These are phyloP conservation scores for Raphanus sativus DNA, from an alignment of 345 rosid genomes.

Conservation along the genomic window DNA sequence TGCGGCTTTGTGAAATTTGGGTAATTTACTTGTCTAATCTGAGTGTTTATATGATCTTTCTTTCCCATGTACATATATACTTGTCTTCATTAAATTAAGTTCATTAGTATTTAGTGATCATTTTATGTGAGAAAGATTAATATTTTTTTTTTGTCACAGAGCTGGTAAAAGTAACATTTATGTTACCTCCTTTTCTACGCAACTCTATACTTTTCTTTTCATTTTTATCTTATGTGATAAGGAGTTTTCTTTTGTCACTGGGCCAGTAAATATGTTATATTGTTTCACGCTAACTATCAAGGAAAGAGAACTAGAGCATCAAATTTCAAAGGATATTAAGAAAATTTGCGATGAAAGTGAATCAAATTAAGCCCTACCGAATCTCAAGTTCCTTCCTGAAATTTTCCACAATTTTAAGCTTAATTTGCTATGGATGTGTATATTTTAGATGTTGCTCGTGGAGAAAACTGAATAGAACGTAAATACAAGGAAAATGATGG, in stretches of 20 bases:
- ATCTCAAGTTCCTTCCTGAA: slow-evolving; percentile 4
- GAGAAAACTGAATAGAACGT: background rate
- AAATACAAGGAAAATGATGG: slow-evolving; percentile 20
- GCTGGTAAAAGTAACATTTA: slow-evolving; percentile 32
- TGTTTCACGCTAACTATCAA: slow-evolving; percentile 8
- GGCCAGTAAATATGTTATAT: background rate
- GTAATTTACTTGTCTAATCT: slow-evolving; percentile 8
- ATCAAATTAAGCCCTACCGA: background rate
- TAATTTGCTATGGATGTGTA: slow-evolving; percentile 14
- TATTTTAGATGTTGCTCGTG: slow-evolving; percentile 12
- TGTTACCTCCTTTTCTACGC: slow-evolving; percentile 6
- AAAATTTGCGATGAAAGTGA: background rate
- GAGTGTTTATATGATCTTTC: slow-evolving; percentile 3
- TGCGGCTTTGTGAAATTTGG: slow-evolving; percentile 3
- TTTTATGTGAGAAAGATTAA: slow-evolving; percentile 7
- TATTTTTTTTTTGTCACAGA: slow-evolving; percentile 20
- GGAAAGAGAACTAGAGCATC: background rate
- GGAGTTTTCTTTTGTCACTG: slow-evolving; percentile 4
- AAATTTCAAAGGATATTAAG: background rate
- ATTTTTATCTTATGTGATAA: slow-evolving; percentile 1
- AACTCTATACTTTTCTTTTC: background rate
- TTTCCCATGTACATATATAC: background rate
- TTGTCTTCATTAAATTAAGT: background rate
- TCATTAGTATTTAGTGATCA: background rate
- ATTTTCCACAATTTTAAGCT: slow-evolving; percentile 2